Evolutionary conservation across 176 grass and related monocot genomes (phyloP).

Genomic region (Eleusine coracana): DNA sequence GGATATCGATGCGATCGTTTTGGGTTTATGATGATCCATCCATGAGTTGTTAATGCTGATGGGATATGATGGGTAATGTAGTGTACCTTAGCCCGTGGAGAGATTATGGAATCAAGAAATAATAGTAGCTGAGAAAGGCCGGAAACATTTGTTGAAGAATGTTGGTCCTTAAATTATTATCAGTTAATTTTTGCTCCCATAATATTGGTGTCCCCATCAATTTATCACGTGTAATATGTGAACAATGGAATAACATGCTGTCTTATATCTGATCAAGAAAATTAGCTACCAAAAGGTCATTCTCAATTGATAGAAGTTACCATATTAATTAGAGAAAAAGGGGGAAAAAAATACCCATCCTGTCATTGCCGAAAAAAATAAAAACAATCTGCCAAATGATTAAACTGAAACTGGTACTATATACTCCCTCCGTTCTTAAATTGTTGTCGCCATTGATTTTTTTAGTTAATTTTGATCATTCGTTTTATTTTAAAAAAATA

Average conservation of each 20-base stretch:
- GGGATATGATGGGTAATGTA: neutral
- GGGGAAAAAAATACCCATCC: too few species aligned
- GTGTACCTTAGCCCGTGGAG: neutral
- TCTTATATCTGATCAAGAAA: too few species aligned
- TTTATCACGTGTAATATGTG: neutral
- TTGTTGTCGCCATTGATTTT: too few species aligned
- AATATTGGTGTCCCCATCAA: neutral
- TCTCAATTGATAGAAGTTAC: too few species aligned
- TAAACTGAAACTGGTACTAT: neutral
- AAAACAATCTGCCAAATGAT: neutral
- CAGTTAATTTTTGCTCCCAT: slow-evolving; percentile 7
- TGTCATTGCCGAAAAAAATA: neutral
- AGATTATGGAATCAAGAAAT: slow-evolving; percentile 10
- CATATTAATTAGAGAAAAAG: too few species aligned
- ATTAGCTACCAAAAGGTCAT: too few species aligned
- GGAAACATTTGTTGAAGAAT: slow-evolving; percentile 19
- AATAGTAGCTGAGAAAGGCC: slow-evolving; percentile 15
- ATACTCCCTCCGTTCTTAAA: too few species aligned
- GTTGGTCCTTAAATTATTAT: neutral
- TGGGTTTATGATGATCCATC: neutral
- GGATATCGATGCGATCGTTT: neutral
- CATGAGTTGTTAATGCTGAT: neutral
- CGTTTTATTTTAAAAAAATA: too few species aligned
- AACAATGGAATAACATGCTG: neutral
- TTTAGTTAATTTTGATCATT: too few species aligned